Evolutionary conservation across 768 basidiomycete species (phyloP).

Genomic region (Exsudoporus frostii): DNA sequence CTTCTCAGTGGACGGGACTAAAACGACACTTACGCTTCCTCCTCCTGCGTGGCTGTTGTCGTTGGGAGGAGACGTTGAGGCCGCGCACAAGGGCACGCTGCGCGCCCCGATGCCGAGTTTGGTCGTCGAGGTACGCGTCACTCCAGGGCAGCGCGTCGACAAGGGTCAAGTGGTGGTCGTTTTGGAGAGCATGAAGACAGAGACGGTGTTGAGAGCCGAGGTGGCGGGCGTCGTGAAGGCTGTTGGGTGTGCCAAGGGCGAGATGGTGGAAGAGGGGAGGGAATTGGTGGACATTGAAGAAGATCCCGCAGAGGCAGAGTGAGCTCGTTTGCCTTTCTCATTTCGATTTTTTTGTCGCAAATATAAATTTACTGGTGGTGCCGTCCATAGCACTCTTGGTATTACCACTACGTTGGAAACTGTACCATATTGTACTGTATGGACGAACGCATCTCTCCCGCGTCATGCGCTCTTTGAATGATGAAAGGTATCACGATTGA

Average conservation of each 20-base stretch:
- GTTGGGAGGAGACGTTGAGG: constrained; percentile 56
- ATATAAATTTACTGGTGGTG: background rate
- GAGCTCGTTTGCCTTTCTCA: background rate
- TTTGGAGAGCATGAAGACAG: constrained; percentile 97
- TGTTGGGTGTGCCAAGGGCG: constrained; percentile 77
- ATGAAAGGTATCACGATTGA: background rate
- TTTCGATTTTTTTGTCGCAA: background rate
- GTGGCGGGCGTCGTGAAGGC: constrained; percentile 64
- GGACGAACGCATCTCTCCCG: background rate
- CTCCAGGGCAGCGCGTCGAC: constrained; percentile 72
- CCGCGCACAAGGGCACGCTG: constrained; percentile 58
- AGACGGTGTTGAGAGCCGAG: constrained; percentile 78
- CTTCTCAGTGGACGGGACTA: constrained; percentile 55
- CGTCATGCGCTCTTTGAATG: background rate
- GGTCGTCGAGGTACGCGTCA: constrained; percentile 84
- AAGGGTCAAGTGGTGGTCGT: constrained; percentile 80
- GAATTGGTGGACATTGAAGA: constrained; percentile 70
- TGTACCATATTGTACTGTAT: background rate
- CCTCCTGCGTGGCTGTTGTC: constrained; percentile 69
- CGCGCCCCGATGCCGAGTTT: constrained; percentile 92
- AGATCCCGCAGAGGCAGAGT: constrained; percentile 23
- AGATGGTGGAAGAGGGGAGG: constrained; percentile 88
- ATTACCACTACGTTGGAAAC: background rate
- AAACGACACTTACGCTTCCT: constrained; percentile 64
- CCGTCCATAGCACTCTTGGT: background rate